Conservation (phyloP, 2,329 filamentous ascomycete genomes). For the Aspergillus intermedius region DNA sequence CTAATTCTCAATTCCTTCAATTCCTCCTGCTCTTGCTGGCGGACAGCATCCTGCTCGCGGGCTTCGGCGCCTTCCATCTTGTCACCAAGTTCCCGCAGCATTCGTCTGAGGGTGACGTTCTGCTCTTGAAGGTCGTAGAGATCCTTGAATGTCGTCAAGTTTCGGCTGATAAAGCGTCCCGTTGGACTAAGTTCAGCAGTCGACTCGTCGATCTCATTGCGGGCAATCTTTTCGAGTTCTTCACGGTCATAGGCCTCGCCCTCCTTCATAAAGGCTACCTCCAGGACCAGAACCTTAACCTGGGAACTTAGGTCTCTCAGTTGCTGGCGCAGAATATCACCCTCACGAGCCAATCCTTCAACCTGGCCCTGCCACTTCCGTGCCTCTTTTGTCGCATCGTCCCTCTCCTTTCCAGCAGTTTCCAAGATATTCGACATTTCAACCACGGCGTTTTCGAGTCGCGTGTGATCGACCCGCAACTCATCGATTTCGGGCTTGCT, state of each 20-base stretch:
- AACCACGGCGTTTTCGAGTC: slow-evolving; percentile 70
- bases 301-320: slow-evolving; percentile 84
- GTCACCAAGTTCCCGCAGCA: slow-evolving; percentile 77
- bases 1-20: slow-evolving; percentile 67
- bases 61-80: slow-evolving; percentile 90
- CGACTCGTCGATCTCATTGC: slow-evolving; percentile 66
- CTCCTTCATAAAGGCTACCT: slow-evolving; percentile 68
- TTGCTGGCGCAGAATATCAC: slow-evolving; percentile 74
- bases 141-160: slow-evolving; percentile 83
- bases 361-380: slow-evolving; percentile 73
- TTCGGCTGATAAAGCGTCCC: slow-evolving; percentile 79
- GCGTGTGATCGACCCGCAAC: slow-evolving; percentile 70
- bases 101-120: slow-evolving; percentile 75
- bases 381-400: slow-evolving; percentile 68
- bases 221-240: slow-evolving; percentile 70
- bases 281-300: slow-evolving; percentile 82
- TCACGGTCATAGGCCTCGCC: slow-evolving; percentile 70
- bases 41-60: slow-evolving; percentile 50
- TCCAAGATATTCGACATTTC: slow-evolving; percentile 82
- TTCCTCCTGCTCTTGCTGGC: slow-evolving; percentile 57
- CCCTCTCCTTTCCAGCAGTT: slow-evolving; percentile 71
- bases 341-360: slow-evolving; percentile 56
- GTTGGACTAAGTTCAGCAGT: slow-evolving; percentile 74
- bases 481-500: slow-evolving; percentile 86
- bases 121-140: slow-evolving; percentile 78